Base-by-base conservation (phyloP, 768 basidiomycete species). In the Coprinellus aureogranulatus region DNA sequence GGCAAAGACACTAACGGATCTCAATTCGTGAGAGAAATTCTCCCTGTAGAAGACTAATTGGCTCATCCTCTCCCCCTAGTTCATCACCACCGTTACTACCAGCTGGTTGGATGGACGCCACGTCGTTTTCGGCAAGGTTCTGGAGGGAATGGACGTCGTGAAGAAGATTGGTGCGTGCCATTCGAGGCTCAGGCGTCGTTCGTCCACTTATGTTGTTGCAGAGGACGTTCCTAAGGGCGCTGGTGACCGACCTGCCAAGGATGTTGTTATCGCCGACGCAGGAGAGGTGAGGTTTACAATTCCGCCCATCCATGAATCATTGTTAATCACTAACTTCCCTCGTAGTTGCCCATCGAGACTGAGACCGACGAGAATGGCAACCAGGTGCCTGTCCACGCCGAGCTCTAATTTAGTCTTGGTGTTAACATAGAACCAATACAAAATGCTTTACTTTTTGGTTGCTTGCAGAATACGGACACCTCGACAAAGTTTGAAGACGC, bases 121-220 rank as follows among this genome's bases (percentile, higher is more conserved):
- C 65, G 90, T 97, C 67, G 95, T 98, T 39, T 97, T 98, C 62
- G 96, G 96, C 53, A 86, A 85, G 64, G 90, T 98, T 52, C 59
- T 97, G 31, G 92, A 97, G 58, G 96, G 96, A 48, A 90, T 96
- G 90, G 89, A 95, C 61, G 75, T 98, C 56, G 80, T 98, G 37
- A 68, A 77, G 58, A 71, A 74, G 10, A 93, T 98, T 55, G 90
- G 91, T 91, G 25, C 2, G 30, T 31, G 26, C 26, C n/a, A n/a
- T 16, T 20, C 2, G n/a, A 48, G 47, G 14, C 25, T 23, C 41
- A 27, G 16, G 3, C n/a, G 10, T 41, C n/a, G n/a, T 34, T 27
- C 31, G 28, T 27, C 26, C 16, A 58, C 57, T 27, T 11, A 48
- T 49, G 51, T 31, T 30, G 6, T 27, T 67, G 22, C 69, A 92